phyloP scores from a whole-genome alignment of 108 stramenopile genomes.

The Aurantiochytrium sp. region DNA sequence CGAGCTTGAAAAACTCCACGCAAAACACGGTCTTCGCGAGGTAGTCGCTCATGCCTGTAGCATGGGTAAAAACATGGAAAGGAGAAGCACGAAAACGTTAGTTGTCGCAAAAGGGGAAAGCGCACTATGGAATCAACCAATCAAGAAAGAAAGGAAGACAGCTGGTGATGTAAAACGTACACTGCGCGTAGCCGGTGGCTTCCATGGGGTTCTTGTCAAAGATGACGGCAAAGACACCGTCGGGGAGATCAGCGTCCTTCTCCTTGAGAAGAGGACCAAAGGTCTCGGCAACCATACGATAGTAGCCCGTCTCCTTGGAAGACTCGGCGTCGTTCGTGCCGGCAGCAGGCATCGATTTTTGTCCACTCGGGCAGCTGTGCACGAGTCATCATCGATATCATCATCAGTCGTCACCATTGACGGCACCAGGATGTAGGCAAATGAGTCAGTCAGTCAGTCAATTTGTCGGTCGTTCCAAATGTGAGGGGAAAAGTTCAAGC shows the following conservation, averaged over 20 bases:
- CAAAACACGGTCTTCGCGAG: not conserved
- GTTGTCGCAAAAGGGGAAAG: too few species aligned
- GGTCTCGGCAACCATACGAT: constrained; percentile 13
- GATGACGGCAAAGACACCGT: constrained; percentile 20
- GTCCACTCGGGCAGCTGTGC: constrained; percentile 13
- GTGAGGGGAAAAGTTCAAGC: not conserved
- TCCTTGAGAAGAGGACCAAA: constrained; percentile 20
- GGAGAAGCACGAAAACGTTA: too few species aligned
- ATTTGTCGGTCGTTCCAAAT: too few species aligned
- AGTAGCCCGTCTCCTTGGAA: constrained; percentile 16
- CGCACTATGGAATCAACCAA: too few species aligned
- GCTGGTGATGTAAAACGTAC: not conserved
- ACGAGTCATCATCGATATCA: not conserved
- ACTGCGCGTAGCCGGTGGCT: constrained; percentile 16
- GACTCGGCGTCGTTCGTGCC: not conserved
- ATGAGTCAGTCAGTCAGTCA: too few species aligned
- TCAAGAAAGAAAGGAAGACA: not conserved
- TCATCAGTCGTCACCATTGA: too few species aligned
- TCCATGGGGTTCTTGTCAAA: constrained; percentile 37
- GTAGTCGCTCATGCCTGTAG: not conserved
- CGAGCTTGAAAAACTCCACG: constrained; percentile 21
- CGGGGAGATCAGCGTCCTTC: not conserved
- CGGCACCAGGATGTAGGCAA: too few species aligned
- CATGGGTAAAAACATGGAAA: too few species aligned
- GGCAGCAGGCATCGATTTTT: constrained; percentile 23